Base-by-base conservation (phyloP, 108 stramenopile genomes). In the Nannochloropsis oceanica region DNA sequence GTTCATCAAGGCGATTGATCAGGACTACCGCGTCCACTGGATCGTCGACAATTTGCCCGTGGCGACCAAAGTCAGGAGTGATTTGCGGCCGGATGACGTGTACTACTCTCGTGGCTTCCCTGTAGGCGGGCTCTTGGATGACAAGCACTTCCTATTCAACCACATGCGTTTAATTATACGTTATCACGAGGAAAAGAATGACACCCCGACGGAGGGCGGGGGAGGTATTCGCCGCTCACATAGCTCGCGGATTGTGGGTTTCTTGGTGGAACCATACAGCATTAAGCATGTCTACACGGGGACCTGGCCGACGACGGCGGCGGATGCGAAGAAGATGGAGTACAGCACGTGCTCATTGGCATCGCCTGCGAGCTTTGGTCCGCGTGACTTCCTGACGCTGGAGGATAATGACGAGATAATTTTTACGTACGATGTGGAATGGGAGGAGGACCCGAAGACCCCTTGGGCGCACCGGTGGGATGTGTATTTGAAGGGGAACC, bases 391-490 rank as follows among this genome's bases (percentile, higher is more conserved):
- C 13, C n/a, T 26, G 80, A 27, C 26, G 27, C 25, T 82, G 24
- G 44, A 84, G 0, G 79, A 84, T 44, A 81, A 80, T 24, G 84
- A 73, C 14, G 82, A 84, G 44, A 92, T 97, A n/a, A 44, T 95
- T 26, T 97, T 93, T 92, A 94, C 94, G 82, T 98, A 97, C 83
- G 98, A 98, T 89, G 96, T 99, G n/a, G 79, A 91, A 11, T 99
- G 97, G 97, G 89, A n/a, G 22, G 59, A 93, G 79, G 79, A 93
- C 80, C 92, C 89, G 84, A 91, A 92, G 42, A 92, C 95, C 86
- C 91, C 92, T 13, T 99, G 99, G 98, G 93, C 97, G 25, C 94
- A 95, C 86, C 95, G 99, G 80, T 99, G 99, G 99, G 99, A 99
- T 90, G 92, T 99, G 26, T 99, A 98, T 92, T 88, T 99, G 44